Evolutionary conservation across 2,329 filamentous ascomycete species (phyloP).

Genomic region (Sporothrix brasiliensis): DNA sequence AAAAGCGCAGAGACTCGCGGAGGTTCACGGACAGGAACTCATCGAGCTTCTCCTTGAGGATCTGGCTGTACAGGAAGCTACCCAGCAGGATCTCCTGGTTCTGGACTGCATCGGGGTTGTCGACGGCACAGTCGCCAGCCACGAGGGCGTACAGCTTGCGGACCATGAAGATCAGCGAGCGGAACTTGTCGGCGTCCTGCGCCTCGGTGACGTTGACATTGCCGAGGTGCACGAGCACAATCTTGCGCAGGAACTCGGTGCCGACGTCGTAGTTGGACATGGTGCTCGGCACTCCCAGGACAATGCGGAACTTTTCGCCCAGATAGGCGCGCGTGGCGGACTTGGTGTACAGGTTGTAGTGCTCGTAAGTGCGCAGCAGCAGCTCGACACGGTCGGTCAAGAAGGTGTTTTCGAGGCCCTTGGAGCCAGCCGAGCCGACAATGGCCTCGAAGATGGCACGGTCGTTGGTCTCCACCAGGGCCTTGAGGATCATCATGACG

Average conservation of each 20-base stretch:
- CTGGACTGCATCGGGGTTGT: slow-evolving; percentile 95
- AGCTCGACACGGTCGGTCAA: slow-evolving; percentile 93
- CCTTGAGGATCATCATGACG: slow-evolving; percentile 95
- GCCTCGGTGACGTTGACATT: slow-evolving; percentile 79
- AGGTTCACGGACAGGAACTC: slow-evolving; percentile 71
- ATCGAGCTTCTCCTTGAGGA: slow-evolving; percentile 91
- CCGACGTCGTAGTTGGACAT: slow-evolving; percentile 88
- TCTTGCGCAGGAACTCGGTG: slow-evolving; percentile 83
- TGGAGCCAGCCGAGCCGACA: slow-evolving; percentile 74
- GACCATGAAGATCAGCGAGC: slow-evolving; percentile 92
- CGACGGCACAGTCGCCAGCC: slow-evolving; percentile 86
- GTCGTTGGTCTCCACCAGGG: slow-evolving; percentile 92
- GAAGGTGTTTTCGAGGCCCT: slow-evolving; percentile 84
- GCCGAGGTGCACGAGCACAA: slow-evolving; percentile 90
- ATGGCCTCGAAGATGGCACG: slow-evolving; percentile 94
- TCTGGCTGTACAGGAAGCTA: slow-evolving; percentile 91
- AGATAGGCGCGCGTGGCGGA: slow-evolving; percentile 82
- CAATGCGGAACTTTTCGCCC: slow-evolving; percentile 86
- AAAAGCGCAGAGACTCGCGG: slow-evolving; percentile 59
- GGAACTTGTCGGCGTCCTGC: slow-evolving; percentile 90
- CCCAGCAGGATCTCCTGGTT: slow-evolving; percentile 94
- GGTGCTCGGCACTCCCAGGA: slow-evolving; percentile 80
- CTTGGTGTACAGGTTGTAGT: slow-evolving; percentile 80
- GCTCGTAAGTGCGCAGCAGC: slow-evolving; percentile 88
- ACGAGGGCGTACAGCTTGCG: slow-evolving; percentile 92